Evolutionary conservation across 2,329 filamentous ascomycete genomes (phyloP), one percentile per base, ranked within the genome.

Genomic region (Cladosporium sp.): DNA sequence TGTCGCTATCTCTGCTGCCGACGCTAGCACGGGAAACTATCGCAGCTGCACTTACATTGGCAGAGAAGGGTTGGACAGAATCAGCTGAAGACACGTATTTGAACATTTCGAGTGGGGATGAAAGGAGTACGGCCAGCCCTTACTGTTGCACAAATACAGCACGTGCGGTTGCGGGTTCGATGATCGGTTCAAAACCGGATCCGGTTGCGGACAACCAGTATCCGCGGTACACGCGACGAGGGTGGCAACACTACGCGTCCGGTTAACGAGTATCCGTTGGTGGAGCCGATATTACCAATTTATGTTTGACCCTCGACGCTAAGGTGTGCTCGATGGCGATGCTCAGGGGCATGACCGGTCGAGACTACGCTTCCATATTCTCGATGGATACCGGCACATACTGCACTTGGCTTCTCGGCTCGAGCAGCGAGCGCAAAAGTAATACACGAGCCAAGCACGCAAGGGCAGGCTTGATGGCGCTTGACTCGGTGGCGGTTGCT

Each of bases 401-500:
- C 52, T 21, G n/a, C 12, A 47, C 52, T 55, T 55, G 26, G 52
- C 52, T 55, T 6, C n/a, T 55, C 28, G 49, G 26, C 28, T 34
- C 52, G 28, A 55, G 28, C 52, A 47, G 52, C 30, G 52, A 4
- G 4, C 6, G 28, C 12, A 12, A 55, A 21, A 34, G 18, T 18
- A 34, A 34, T 34, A 55, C 52, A 30, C 32, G 52, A 55, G 30
- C 52, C 52, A 55, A 55, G 52, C 30, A 34, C 6, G 52, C 18
- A n/a, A 54, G 28, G 52, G n/a, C 28, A 18, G 52, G 26, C 26
- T n/a, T 32, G 52, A 55, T 55, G n/a, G n/a, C 59, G 38, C 59
- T 62, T 34, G 59, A 38, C 21, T 38, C 28, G 14, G 21, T 52
- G 47, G 47, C 41, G 21, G 2, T 2, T 38, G 59, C 59, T 62